Evolutionary conservation across 2,329 filamentous ascomycete species (phyloP), one percentile per base, ranked within the genome.

Genomic region (Xylariaceae sp.): DNA sequence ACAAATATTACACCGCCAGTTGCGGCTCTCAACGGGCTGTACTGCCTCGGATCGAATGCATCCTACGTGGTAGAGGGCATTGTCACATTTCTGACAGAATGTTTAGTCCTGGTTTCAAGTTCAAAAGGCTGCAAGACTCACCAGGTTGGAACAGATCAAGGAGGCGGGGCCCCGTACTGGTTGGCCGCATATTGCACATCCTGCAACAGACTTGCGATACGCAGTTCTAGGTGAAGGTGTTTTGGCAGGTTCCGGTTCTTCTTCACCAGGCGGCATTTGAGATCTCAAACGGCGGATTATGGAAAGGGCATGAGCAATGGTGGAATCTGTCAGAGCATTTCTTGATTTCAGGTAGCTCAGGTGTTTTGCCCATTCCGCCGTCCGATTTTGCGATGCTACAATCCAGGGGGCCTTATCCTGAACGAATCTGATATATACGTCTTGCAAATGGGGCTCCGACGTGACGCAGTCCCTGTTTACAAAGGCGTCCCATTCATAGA

Each of bases 401-500:
- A 83, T 65, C 80, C 80, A 83, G 3, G 60, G 41, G 1, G 73
- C 74, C 59, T 79, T 79, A 15, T 74, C 66, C 44, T 69, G 65
- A 36, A 79, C 66, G 59, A 83, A 83, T 19, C 67, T 69, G 39
- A 79, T 60, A 68, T 81, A 80, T 15, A 74, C 70, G 3, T 71
- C 71, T 11, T 77, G 71, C 11, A 83, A 69, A 57, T 77, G 80
- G 3, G 74, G 73, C 30, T 73, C 72, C 5, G 77, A 76, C 5
- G 75, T 77, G 42, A 82, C 65, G 47, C 72, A 75, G 56, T 76
- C 72, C 40, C 68, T 68, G 9, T 79, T 71, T 42, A 81, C 74
- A 56, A 77, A 81, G 1, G 73, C 70, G 52, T 82, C 79, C 80
- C 80, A 83, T 54, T 78, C 75, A 56, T 73, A 71, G 48, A 83